Base-by-base conservation (phyloP, 371 early-diverging fungal species). In the Smittium culicis region DNA sequence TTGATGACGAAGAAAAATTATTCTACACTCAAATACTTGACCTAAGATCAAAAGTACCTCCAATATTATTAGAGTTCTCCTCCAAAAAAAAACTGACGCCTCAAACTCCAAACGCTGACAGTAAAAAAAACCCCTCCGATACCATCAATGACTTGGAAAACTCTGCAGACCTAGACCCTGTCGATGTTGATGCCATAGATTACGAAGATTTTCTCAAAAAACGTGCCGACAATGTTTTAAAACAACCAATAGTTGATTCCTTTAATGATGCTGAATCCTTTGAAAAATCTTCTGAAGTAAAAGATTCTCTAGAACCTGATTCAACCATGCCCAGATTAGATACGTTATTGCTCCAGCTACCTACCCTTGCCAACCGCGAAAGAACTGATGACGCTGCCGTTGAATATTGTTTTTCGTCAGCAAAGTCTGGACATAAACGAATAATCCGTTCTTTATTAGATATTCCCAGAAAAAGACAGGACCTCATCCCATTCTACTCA, bases 321-420 rank as follows among this genome's bases (percentile, higher is more conserved):
- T 32, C 66, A 5, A 45, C 5, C 45, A 14, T 24, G 24, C 14
- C 24, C 5, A 31, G 66, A 35, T 34, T 66, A 24, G 66, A 66
- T 59, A 56, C 60, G 2, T 33, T 95, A 5, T 66, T 95, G 56
- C 81, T 85, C 28, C 82, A 85, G 28, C 81, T 98, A n/a, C 86
- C 91, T 1, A 82, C 79, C 16, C 79, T 91, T 65, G 81, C 85
- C 64, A 94, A 90, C 70, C 84, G 90, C 2, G 92, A 90, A 45
- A 73, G 86, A 70, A 88, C 92, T 35, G 96, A 98, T 76, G 83
- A 88, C 70, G 78, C 88, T 1, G 95, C 97, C 0, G 87, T 94
- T 20, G 92, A 96, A 56, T 95, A 96, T 76, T 93, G 94, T 72
- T 93, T 85, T 72, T 71, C 91, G 25, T 95, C 94, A 76, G 85